Conservation (phyloP, 106 monocot genomes). For the Dioscorea dumetorum region DNA sequence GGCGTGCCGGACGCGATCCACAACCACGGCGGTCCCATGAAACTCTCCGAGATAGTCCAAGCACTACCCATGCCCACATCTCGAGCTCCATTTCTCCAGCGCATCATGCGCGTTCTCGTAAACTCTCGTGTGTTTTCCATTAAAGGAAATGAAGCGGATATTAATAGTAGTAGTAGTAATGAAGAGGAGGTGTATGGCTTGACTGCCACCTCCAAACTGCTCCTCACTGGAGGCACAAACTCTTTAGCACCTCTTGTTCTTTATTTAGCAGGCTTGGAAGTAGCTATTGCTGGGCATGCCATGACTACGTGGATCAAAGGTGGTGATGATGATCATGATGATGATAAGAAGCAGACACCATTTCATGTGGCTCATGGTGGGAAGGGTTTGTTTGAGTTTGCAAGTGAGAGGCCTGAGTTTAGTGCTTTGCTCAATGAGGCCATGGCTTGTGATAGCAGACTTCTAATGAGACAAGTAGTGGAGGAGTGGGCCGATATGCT, state of each 20-base stretch:
- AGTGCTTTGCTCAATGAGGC: neutral
- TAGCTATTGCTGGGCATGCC: neutral
- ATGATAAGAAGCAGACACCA: neutral
- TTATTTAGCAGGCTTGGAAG: neutral
- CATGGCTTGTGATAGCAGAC: neutral
- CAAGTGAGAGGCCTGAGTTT: neutral
- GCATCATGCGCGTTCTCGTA: conserved; percentile 17
- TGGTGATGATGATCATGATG: too few species aligned
- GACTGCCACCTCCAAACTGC: neutral
- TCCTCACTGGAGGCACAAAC: neutral
- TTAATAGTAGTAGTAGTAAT: too few species aligned
- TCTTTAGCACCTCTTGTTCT: neutral
- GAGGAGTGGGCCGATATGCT: neutral
- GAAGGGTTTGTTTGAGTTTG: neutral
- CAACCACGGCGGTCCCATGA: conserved; percentile 4
- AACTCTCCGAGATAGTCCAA: conserved; percentile 9
- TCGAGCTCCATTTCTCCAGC: neutral
- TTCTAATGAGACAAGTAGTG: neutral
- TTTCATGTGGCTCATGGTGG: neutral
- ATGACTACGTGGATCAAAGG: neutral
- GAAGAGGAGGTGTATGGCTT: neutral
- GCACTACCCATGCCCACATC: conserved; percentile 1
- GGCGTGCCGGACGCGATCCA: conserved; percentile 19
- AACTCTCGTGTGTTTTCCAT: conserved; percentile 6
- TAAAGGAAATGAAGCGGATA: neutral